These are phyloP conservation scores for Liriodendron chinense DNA, from an alignment of 164 flowering plant species.

Conservation along the genomic window DNA sequence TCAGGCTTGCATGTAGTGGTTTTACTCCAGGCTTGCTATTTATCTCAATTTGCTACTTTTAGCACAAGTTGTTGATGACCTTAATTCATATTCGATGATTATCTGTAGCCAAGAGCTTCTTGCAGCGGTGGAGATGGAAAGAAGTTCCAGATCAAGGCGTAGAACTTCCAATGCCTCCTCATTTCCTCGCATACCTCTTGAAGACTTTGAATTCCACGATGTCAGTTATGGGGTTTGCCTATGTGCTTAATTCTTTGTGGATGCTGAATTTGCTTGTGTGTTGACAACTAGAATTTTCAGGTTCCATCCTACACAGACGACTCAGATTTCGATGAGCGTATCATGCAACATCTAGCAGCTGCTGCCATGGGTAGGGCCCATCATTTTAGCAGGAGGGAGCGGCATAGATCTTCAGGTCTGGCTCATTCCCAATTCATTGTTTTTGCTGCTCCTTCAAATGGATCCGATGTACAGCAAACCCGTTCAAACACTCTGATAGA, in stretches of 20 bases:
- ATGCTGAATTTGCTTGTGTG: not conserved
- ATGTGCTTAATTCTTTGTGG: constrained; percentile 9
- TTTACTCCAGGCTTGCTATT: not conserved
- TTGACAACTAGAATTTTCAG: constrained; percentile 30
- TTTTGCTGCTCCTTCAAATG: constrained; percentile 29
- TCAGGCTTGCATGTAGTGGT: not conserved
- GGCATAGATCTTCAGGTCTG: constrained; percentile 36
- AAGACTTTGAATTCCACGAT: constrained; percentile 31
- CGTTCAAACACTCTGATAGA: constrained; percentile 16
- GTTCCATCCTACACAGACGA: constrained; percentile 38
- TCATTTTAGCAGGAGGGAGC: constrained; percentile 41
- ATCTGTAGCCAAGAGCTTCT: constrained; percentile 69
- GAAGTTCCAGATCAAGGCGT: constrained; percentile 37
- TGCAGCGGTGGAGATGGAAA: constrained; percentile 50
- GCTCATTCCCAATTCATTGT: constrained; percentile 31
- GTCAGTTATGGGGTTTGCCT: constrained; percentile 27
- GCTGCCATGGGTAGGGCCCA: constrained; percentile 39
- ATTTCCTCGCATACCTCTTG: constrained; percentile 17
- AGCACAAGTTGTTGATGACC: not conserved
- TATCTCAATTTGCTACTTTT: not conserved
- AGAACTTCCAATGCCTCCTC: constrained; percentile 18
- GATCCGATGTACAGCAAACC: constrained; percentile 18
- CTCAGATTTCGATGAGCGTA: constrained; percentile 51
- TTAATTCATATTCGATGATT: not conserved
- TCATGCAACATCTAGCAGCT: constrained; percentile 62